These are phyloP conservation scores for Arxiozyma slooffiae DNA, from an alignment of 1,139 yeast species.

Conservation along the genomic window DNA sequence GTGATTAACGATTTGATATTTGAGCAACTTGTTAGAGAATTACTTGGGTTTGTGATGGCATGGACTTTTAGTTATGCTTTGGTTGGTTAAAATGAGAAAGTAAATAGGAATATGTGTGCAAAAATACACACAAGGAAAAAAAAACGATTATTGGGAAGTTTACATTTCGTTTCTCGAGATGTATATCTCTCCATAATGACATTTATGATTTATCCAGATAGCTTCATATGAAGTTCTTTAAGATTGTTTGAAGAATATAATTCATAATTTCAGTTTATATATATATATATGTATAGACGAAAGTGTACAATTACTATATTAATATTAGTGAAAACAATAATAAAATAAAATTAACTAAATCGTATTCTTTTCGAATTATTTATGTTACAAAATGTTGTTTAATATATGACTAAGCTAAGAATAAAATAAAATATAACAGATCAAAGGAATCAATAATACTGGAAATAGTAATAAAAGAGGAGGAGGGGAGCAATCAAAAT, in stretches of 20 bases:
- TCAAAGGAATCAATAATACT: not conserved
- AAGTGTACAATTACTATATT: no score
- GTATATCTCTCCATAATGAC: no score
- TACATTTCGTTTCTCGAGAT: not conserved
- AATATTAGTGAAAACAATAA: not conserved
- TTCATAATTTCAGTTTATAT: not conserved
- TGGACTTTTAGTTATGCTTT: slow-evolving; percentile 79
- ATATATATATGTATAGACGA: not conserved
- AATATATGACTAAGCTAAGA: not conserved
- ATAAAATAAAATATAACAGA: not conserved
- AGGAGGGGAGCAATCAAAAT: slow-evolving; percentile 15
- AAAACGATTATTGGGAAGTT: not conserved
- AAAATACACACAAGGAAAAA: not conserved
- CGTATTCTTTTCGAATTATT: not conserved
- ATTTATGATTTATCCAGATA: not conserved
- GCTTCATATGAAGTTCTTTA: no score
- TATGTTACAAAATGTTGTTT: not conserved
- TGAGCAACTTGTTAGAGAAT: slow-evolving; percentile 46
- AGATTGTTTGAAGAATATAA: no score
- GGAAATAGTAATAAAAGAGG: not conserved
- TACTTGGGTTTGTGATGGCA: slow-evolving; percentile 68
- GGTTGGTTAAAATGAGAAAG: slow-evolving; percentile 30
- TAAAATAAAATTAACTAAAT: no score
- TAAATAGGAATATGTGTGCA: no score
- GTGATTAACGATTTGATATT: slow-evolving; percentile 51